These are phyloP conservation scores for Verruconis gallopava DNA, from an alignment of 2,329 filamentous ascomycete species.

Conservation along the genomic window DNA sequence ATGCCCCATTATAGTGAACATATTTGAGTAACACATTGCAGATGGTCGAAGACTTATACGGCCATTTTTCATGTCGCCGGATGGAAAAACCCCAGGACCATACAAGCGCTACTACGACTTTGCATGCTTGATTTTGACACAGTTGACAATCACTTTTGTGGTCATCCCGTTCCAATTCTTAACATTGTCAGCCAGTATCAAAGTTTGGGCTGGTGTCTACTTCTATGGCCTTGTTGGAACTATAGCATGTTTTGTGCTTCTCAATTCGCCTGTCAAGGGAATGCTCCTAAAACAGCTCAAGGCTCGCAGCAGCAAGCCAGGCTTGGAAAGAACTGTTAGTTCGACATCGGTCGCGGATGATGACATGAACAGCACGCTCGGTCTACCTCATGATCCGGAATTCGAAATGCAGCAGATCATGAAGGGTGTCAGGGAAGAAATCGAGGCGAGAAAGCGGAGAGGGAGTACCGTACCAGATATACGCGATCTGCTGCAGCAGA, in stretches of 20 bases:
- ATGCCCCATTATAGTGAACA: too few species aligned
- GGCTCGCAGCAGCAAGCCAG: conserved; percentile 17
- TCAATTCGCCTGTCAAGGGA: conserved; percentile 63
- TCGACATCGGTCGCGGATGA: not conserved
- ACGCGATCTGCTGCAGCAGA: conserved; percentile 38
- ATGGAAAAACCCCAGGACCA: conserved; percentile 43
- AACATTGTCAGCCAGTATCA: conserved; percentile 53
- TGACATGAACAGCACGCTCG: conserved; percentile 45
- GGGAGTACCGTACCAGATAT: conserved; percentile 36
- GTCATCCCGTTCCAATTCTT: conserved; percentile 79
- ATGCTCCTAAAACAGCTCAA: conserved; percentile 27
- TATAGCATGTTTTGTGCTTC: conserved; percentile 54
- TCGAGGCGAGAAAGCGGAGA: conserved; percentile 43
- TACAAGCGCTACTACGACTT: conserved; percentile 81
- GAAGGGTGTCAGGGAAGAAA: conserved; percentile 58
- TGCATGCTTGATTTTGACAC: conserved; percentile 60
- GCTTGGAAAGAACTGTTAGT: conserved; percentile 5
- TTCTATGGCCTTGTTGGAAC: conserved; percentile 72
- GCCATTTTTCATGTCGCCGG: conserved; percentile 66
- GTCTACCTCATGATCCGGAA: conserved; percentile 64
- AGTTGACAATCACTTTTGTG: conserved; percentile 70
- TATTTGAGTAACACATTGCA: conserved; percentile 30
- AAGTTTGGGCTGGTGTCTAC: conserved; percentile 74
- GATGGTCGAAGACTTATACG: conserved; percentile 81
- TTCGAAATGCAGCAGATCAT: conserved; percentile 67